Evolutionary conservation across 2,329 filamentous ascomycete species (phyloP).

Genomic region (Colletotrichum ledebouriae): DNA sequence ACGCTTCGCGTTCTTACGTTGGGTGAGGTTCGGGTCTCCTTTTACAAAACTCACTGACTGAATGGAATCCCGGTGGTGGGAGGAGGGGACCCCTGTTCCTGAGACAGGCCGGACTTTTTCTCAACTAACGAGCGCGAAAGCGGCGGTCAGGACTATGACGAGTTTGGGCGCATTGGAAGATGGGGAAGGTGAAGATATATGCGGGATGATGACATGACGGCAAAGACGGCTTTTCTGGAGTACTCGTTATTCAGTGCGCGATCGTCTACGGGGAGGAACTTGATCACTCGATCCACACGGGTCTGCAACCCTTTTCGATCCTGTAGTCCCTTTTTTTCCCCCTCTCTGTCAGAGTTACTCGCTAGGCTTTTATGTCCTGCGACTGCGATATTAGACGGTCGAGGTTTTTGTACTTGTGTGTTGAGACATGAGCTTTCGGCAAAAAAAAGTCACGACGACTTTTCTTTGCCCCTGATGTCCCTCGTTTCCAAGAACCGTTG

Average conservation of each 20-base stretch:
- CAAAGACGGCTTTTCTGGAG: constrained; percentile 22
- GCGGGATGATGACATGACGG: constrained; percentile 40
- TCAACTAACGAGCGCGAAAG: constrained; percentile 16
- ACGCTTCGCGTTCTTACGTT: neutral
- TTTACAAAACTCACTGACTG: no score
- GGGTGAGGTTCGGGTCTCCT: constrained; percentile 10
- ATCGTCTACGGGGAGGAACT: neutral
- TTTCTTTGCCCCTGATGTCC: neutral
- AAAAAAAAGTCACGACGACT: no score
- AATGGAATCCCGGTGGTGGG: no score
- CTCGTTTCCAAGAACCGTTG: neutral
- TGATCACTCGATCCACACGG: neutral
- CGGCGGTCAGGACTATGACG: constrained; percentile 32
- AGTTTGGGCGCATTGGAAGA: neutral
- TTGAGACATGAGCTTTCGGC: constrained; percentile 9
- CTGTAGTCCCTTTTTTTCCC: neutral
- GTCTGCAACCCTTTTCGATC: constrained; percentile 3
- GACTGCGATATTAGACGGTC: neutral
- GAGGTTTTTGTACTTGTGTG: constrained; percentile 7
- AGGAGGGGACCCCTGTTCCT: constrained; percentile 28
- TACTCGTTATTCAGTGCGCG: constrained; percentile 2
- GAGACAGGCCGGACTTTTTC: constrained; percentile 29
- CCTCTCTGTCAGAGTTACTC: no score
- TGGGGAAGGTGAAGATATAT: constrained; percentile 15
- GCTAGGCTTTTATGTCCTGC: neutral